Evolutionary conservation across 176 grass and related monocot species (phyloP).

Genomic region (Carex littledalei): DNA sequence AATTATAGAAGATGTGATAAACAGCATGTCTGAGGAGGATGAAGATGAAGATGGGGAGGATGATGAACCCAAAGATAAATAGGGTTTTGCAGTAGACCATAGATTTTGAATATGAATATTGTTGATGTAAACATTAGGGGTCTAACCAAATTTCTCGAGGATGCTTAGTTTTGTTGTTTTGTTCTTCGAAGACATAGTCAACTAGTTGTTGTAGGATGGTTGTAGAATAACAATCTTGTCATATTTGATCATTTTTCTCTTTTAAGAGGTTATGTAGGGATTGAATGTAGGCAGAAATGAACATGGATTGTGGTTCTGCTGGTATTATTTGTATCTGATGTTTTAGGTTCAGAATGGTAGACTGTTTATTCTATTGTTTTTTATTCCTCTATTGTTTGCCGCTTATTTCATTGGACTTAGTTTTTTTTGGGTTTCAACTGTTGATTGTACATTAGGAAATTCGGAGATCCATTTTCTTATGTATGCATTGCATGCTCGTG

Average conservation of each 20-base stretch:
- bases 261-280: constrained; percentile 6
- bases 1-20: constrained; percentile 89
- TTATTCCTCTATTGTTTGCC: background rate
- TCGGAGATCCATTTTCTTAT: background rate
- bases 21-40: constrained; percentile 77
- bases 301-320: constrained; percentile 4
- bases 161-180: constrained; percentile 14
- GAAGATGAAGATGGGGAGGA: constrained; percentile 44
- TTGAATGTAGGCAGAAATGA: background rate
- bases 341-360: constrained; percentile 4
- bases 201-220: constrained; percentile 9
- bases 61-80: constrained; percentile 23
- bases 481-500: background rate
- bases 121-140: constrained; percentile 22
- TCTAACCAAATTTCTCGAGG: constrained; percentile 23
- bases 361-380: background rate
- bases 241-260: constrained; percentile 13
- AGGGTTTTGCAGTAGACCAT: background rate
- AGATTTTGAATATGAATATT: constrained; percentile 3
- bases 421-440: background rate
- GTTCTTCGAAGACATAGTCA: background rate
- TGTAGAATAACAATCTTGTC: constrained; percentile 16
- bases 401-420: background rate
- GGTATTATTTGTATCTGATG: constrained; percentile 12
- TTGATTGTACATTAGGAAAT: background rate